Conservation (phyloP, 129 eudicot genomes). For the Flaveria bidentis region DNA sequence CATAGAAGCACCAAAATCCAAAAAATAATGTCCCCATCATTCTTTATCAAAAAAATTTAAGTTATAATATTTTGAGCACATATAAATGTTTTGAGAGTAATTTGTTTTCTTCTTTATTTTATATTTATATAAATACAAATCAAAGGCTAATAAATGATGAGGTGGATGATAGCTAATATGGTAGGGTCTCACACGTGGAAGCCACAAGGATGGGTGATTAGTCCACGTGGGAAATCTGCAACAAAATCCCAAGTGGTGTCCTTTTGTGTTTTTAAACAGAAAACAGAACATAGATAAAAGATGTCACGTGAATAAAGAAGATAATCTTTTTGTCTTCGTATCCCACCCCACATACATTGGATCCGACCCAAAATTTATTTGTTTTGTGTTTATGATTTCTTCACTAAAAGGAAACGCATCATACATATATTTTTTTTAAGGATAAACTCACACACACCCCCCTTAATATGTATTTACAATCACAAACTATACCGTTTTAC, state of each 20-base stretch:
- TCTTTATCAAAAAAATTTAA: background rate
- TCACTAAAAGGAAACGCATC: background rate
- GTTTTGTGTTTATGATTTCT: background rate
- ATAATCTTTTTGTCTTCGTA: conserved; percentile 23
- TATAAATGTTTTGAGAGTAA: background rate
- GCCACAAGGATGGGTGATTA: conserved; percentile 31
- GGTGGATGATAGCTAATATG: conserved; percentile 39
- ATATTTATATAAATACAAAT: background rate
- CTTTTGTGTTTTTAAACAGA: conserved; percentile 21
- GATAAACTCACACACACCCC: no score
- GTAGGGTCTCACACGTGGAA: conserved; percentile 43
- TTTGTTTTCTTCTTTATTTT: background rate
- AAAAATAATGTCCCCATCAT: background rate
- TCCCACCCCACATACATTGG: conserved; percentile 32
- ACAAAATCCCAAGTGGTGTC: conserved; percentile 31
- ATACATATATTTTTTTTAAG: background rate
- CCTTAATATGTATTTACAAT: no score
- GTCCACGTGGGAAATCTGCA: conserved; percentile 39
- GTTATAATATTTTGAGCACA: background rate
- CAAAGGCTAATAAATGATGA: conserved; percentile 33
- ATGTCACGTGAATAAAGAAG: conserved; percentile 29
- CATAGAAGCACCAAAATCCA: background rate
- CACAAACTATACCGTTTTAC: no score
- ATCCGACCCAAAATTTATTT: conserved; percentile 4
- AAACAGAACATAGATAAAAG: conserved; percentile 21